These are phyloP conservation scores for Aspergillus mulundensis DNA, from an alignment of 495 filamentous ascomycete species.

Conservation along the genomic window DNA sequence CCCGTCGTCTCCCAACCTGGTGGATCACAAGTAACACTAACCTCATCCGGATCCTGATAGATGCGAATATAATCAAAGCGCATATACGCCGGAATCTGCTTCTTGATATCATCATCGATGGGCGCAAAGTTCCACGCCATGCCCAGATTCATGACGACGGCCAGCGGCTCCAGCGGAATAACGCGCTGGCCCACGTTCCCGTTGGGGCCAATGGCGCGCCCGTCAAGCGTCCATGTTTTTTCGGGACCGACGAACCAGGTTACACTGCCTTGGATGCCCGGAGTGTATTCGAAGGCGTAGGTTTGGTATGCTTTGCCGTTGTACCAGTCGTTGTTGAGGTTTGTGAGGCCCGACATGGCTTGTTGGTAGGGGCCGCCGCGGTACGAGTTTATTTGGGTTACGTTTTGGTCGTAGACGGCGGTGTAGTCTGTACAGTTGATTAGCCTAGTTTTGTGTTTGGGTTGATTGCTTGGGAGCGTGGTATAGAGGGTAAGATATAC, in stretches of 20 bases:
- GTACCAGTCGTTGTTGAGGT: conserved; percentile 75
- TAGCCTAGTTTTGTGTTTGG: too few species aligned
- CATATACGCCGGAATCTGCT: conserved; percentile 65
- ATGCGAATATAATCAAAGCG: conserved; percentile 72
- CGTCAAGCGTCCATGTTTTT: conserved; percentile 65
- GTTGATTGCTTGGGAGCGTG: too few species aligned
- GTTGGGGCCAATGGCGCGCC: conserved; percentile 61
- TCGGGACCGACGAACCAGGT: conserved; percentile 66
- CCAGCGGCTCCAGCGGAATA: conserved; percentile 68
- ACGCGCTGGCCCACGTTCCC: conserved; percentile 69
- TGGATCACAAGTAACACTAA: conserved; percentile 68
- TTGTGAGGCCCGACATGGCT: conserved; percentile 66
- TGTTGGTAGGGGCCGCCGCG: conserved; percentile 68
- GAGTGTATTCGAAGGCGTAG: conserved; percentile 70
- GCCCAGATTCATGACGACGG: conserved; percentile 67
- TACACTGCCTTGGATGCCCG: conserved; percentile 56
- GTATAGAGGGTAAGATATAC: neutral
- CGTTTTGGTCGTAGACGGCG: conserved; percentile 54
- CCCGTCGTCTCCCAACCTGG: conserved; percentile 61
- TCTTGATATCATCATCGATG: conserved; percentile 51
- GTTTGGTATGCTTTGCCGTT: conserved; percentile 67
- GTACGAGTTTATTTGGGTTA: conserved; percentile 63
- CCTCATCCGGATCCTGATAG: conserved; percentile 60
- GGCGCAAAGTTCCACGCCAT: conserved; percentile 66
- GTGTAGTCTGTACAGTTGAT: conserved; percentile 45